Base-by-base conservation (phyloP, 2,329 filamentous ascomycete genomes). In the Fusarium caatingaense region DNA sequence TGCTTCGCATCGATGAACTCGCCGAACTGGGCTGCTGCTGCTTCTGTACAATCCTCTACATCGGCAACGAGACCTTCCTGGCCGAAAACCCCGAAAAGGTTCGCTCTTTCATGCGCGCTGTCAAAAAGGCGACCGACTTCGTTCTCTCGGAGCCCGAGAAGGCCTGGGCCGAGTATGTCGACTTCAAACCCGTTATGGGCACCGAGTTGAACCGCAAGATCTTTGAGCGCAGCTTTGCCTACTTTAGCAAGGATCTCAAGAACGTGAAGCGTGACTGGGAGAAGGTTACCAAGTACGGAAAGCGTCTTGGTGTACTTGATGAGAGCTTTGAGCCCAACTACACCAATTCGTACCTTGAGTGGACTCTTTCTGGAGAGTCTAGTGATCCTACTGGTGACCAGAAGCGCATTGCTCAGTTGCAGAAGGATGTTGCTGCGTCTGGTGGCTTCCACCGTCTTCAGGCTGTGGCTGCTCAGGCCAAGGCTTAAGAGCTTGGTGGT, bases 41-140 rank as follows among this genome's bases (percentile, higher is more conserved):
- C 85, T 94, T 94, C 87, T 94, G 92, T 81, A 89, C 89, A 28
- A 92, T 94, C 78, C 84, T 94, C 42, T 93, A 94, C 84, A 94
- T 94, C 69, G 91, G 89, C 74, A 93, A 94, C 80, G 91, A 93
- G 74, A 76, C 76, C 11, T 94, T 94, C 81, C 79, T 93, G 46
- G 77, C 82, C n/a, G 82, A 87, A 64, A 88, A 93, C 80, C 88
- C 88, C 0, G 89, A 88, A 2, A 89, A 90, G 77, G 88, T 92
- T 5, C 80, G 80, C 61, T 86, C 87, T 45, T 94, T 94, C 81
- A 84, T 93, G 82, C 86, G 86, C 47, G 92, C 92, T 28, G 88
- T 92, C 76, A 94, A 94, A 84, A 86, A 84, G 42, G 91, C 91
- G 4, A 94, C 91, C 1, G 91, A 93, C 78, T 89, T 88, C 68